Conservation (phyloP, 805 yeast genomes). For the Saccharomycopsis fibuligera region DNA sequence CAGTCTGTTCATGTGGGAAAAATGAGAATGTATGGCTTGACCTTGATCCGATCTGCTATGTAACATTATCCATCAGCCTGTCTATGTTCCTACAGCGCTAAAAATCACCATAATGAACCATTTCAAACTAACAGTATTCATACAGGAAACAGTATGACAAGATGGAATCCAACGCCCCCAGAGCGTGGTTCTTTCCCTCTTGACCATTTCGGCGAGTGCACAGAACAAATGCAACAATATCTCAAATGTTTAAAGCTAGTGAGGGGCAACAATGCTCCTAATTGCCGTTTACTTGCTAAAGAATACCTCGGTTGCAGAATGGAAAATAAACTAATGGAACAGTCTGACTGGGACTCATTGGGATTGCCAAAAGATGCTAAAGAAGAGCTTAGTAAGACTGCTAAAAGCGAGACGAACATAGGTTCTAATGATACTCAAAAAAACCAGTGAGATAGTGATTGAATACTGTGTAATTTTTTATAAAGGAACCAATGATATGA, state of each 20-base stretch:
- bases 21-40: no score
- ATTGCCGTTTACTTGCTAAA: slow-evolving; percentile 81
- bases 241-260: slow-evolving; percentile 73
- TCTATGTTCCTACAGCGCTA: not conserved
- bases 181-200: slow-evolving; percentile 94
- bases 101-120: not conserved
- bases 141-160: not conserved
- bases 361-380: slow-evolving; percentile 50
- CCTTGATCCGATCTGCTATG: no score
- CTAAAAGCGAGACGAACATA: no score
- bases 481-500: no score
- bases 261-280: slow-evolving; percentile 80
- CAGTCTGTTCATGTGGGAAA: no score
- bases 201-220: slow-evolving; percentile 76
- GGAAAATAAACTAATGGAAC: slow-evolving; percentile 63
- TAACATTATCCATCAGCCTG: not conserved
- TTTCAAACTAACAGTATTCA: not conserved
- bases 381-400: no score
- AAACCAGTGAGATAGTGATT: no score
- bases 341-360: slow-evolving; percentile 52
- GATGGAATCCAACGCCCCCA: slow-evolving; percentile 72
- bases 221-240: slow-evolving; percentile 65
- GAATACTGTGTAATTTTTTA: no score
- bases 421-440: no score
- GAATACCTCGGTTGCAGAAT: slow-evolving; percentile 79